These are phyloP conservation scores for Hypoxylon subgilvum DNA, from an alignment of 495 filamentous ascomycete species.

Conservation along the genomic window DNA sequence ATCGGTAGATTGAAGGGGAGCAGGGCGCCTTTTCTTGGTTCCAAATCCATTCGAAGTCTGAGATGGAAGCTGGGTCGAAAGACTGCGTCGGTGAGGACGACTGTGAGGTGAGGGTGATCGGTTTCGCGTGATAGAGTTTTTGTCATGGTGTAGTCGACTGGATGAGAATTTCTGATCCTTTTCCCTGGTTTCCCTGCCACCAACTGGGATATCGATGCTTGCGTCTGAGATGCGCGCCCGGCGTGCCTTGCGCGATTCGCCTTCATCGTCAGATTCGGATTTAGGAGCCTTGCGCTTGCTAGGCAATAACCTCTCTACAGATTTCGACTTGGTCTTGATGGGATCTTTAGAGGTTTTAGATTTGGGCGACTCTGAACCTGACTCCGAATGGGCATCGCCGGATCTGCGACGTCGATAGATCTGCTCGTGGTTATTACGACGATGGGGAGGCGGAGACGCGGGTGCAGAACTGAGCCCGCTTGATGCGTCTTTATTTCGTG, in stretches of 20 bases:
- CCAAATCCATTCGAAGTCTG: conserved; percentile 58
- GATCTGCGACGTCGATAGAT: conserved; percentile 49
- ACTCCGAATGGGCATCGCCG: conserved; percentile 51
- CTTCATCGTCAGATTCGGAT: conserved; percentile 58
- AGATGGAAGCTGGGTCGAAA: conserved; percentile 65
- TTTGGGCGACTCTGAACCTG: conserved; percentile 53
- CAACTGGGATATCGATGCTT: conserved; percentile 45
- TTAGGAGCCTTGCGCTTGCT: conserved; percentile 54
- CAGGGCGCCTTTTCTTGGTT: conserved; percentile 63
- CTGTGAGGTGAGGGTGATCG: conserved; percentile 69
- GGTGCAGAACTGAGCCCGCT: conserved; percentile 62
- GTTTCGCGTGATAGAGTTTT: conserved; percentile 50
- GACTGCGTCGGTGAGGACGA: conserved; percentile 65
- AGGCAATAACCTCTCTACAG: conserved; percentile 46
- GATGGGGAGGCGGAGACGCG: conserved; percentile 50
- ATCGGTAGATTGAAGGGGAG: conserved; percentile 67
- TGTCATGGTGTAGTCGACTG: conserved; percentile 44
- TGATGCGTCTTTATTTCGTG: conserved; percentile 55
- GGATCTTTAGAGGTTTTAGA: conserved; percentile 45
- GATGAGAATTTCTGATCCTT: conserved; percentile 41
- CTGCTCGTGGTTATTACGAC: conserved; percentile 33
- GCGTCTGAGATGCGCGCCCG: conserved; percentile 55
- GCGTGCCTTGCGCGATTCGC: conserved; percentile 53
- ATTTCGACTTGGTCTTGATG: conserved; percentile 47
- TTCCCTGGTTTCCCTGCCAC: conserved; percentile 40